These are phyloP conservation scores for maize (Zea mays) DNA, from an alignment of 176 grass and related monocot genomes.

Conservation along the genomic window Zm-B73-REFERENCE-NAM-5.0 NC_050103.1:29494501-29495000, in stretches of 20 bases:
- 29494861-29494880: constrained; percentile 69
- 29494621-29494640: constrained; percentile 16
- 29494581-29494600: neutral
- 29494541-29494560: neutral
- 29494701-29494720: constrained; percentile 1
- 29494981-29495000: constrained; percentile 69
- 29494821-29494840: constrained; percentile 88
- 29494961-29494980: constrained; percentile 91
- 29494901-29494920: constrained; percentile 95
- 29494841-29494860: constrained; percentile 82
- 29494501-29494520: neutral
- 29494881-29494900: constrained; percentile 89
- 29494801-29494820: constrained; percentile 85
- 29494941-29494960: constrained; percentile 71
- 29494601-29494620: neutral
- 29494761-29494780: constrained; percentile 7
- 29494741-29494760: constrained; percentile 16
- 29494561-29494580: constrained; percentile 1
- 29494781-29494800: constrained; percentile 91
- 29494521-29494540: neutral
- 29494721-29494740: neutral
- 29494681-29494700: constrained; percentile 23
- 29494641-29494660: neutral
- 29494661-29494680: constrained; percentile 32
- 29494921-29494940: constrained; percentile 87